Conservation (phyloP, 306 rosid species). For the Vachellia collinsii region DNA sequence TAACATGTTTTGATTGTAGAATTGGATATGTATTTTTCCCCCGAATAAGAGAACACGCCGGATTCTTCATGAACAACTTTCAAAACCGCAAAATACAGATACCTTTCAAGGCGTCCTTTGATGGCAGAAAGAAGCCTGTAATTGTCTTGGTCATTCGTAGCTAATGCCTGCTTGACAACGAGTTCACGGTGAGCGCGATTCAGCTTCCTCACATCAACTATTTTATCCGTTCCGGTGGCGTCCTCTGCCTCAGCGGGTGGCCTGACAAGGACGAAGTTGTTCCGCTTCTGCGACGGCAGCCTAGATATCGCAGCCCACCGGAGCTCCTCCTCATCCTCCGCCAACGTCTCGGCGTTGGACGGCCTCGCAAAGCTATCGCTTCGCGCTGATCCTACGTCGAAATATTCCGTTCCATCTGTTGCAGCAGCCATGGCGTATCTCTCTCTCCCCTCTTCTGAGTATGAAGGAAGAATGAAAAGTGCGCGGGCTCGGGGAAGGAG, state of each 20-base stretch:
- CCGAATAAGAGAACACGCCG: no score
- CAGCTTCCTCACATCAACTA: constrained; percentile 63
- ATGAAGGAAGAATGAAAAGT: not conserved
- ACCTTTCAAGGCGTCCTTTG: constrained; percentile 68
- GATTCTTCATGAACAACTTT: not conserved
- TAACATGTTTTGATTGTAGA: not conserved
- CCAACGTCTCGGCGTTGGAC: constrained; percentile 71
- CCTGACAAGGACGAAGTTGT: constrained; percentile 50
- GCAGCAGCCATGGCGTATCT: constrained; percentile 60
- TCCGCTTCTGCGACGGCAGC: constrained; percentile 56
- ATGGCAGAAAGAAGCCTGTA: constrained; percentile 66
- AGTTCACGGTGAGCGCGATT: constrained; percentile 57
- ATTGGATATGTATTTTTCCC: not conserved
- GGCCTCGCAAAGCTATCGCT: constrained; percentile 53
- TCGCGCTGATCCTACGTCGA: constrained; percentile 31
- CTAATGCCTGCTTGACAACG: constrained; percentile 67
- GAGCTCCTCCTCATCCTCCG: constrained; percentile 69
- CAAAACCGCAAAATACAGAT: not conserved
- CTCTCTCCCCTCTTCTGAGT: not conserved
- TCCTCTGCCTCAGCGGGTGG: not conserved
- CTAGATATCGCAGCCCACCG: constrained; percentile 69
- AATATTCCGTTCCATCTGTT: constrained; percentile 66
- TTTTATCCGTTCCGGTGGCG: not conserved
- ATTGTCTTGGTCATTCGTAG: constrained; percentile 81
- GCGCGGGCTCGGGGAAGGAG: not conserved